Evolutionary conservation across 73 alveolate genomes (phyloP).

Genomic region (Diophrys appendiculata): DNA sequence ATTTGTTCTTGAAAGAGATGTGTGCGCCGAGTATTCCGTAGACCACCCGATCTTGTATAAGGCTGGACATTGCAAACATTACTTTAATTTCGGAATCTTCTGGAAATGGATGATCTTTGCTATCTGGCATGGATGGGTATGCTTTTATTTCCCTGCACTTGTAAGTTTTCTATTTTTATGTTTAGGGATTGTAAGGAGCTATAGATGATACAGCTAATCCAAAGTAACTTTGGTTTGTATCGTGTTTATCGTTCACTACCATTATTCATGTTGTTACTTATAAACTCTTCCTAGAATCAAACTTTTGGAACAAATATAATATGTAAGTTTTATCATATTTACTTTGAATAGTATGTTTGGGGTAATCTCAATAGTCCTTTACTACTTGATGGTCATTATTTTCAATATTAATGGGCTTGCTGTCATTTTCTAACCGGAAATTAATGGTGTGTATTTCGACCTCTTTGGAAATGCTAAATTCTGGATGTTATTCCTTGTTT

Average conservation of each 20-base stretch:
- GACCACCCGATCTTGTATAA: conserved; percentile 73
- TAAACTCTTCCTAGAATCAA: conserved; percentile 79
- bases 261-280: conserved; percentile 79
- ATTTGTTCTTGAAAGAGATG: conserved; percentile 81
- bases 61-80: conserved; percentile 81
- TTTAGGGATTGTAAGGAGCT: conserved; percentile 57
- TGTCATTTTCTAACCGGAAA: conserved; percentile 74
- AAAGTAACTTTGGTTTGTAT: conserved; percentile 65
- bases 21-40: conserved; percentile 53
- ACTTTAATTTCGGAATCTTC: conserved; percentile 73
- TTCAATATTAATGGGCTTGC: conserved; percentile 67
- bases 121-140: conserved; percentile 70
- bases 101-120: conserved; percentile 81
- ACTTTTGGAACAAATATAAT: conserved; percentile 74
- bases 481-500: conserved; percentile 75
- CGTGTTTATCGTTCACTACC: conserved; percentile 77
- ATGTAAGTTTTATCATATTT: conserved; percentile 3
- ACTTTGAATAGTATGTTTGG: conserved; percentile 29
- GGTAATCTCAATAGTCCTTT: conserved; percentile 64
- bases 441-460: conserved; percentile 65
- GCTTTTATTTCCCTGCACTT: conserved; percentile 48
- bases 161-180: conserved; percentile 46
- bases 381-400: conserved; percentile 72
- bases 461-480: conserved; percentile 61
- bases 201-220: conserved; percentile 67